These are phyloP conservation scores for Echria macrotheca DNA, from an alignment of 495 filamentous ascomycete species.

Conservation along the genomic window DNA sequence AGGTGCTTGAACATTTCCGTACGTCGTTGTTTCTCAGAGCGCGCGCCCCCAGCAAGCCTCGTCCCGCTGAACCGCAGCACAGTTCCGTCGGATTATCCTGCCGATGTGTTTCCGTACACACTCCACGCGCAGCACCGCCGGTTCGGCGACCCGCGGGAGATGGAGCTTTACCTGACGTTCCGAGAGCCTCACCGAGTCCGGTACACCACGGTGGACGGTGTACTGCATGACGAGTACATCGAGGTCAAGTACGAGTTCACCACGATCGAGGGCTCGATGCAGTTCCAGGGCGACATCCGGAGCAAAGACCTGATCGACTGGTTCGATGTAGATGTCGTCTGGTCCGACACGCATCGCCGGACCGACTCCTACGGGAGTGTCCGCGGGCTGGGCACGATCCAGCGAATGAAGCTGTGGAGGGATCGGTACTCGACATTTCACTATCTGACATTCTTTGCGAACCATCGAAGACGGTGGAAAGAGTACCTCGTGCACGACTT, in stretches of 20 bases:
- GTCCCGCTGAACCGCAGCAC: slow-evolving; percentile 5
- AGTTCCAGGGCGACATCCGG: slow-evolving; percentile 31
- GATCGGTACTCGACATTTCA: slow-evolving; percentile 31
- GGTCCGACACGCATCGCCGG: slow-evolving; percentile 29
- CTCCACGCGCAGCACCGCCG: slow-evolving; percentile 32
- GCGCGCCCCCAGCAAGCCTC: neutral
- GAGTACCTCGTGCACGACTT: slow-evolving; percentile 30
- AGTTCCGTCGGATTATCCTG: slow-evolving; percentile 30
- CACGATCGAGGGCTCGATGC: slow-evolving; percentile 28
- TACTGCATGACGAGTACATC: slow-evolving; percentile 30
- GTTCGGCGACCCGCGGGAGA: slow-evolving; percentile 28
- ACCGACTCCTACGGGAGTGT: slow-evolving; percentile 32
- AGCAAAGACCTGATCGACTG: slow-evolving; percentile 30
- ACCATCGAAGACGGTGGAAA: slow-evolving; percentile 29
- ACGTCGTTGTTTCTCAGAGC: slow-evolving; percentile 9
- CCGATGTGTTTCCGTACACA: slow-evolving; percentile 27
- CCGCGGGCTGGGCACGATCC: slow-evolving; percentile 31
- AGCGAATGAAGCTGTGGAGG: slow-evolving; percentile 34
- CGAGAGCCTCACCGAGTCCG: slow-evolving; percentile 29
- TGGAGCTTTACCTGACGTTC: slow-evolving; percentile 32
- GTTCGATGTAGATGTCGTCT: slow-evolving; percentile 34
- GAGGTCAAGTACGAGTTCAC: slow-evolving; percentile 36
- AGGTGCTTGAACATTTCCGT: slow-evolving; percentile 34
- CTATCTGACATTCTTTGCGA: slow-evolving; percentile 31
- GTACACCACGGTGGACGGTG: slow-evolving; percentile 25